Evolutionary conservation across 345 rosid species (phyloP), one percentile per base, ranked within the genome.

Genomic region (Populus nigra): DNA sequence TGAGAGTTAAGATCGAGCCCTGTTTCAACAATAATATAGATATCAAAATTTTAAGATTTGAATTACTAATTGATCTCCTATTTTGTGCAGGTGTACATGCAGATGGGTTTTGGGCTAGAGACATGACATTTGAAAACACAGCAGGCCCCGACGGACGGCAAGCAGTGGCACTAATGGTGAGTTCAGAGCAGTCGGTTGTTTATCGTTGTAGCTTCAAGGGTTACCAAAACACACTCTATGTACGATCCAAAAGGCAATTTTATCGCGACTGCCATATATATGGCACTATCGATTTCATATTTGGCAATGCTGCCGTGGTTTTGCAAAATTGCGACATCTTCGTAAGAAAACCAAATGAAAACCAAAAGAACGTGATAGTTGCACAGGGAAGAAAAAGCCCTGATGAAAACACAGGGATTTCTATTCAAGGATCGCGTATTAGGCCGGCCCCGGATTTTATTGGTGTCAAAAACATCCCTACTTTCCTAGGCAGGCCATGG

Each of bases 91-190:
- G 92, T 1, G 91, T 91, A 15, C 85, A 86, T 0, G 92, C 92
- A 0, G 93, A 91, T 81, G 92, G 93, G 5, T 92, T 94, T 81
- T 92, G 97, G 94, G 94, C 97, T 7, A 78, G 92, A 62, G 92
- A 92, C 76, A 86, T 94, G 69, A 87, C 93, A 13, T 91, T 92
- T 33, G 89, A 90, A 90, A 94, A 92, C 85, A 90, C 87, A 0
- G 97, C 93, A 0, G 94, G 96, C 23, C 98, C 94, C 8, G 77
- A 76, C 0, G 92, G 90, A 65, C 84, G 82, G 78, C 94, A 92
- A 69, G 94, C 96, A 0, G 93, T 91, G 66, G 98, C 93, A 25
- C 71, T 88, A 20, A 59, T 84, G 61, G 93, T 85, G 35, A 85
- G 77, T 75, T 89, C 96, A 0, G 96, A 92, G 57, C 85, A 39